These are phyloP conservation scores for Tylopilus vinaceipallidus DNA, from an alignment of 768 basidiomycete genomes.

Conservation along the genomic window DNA sequence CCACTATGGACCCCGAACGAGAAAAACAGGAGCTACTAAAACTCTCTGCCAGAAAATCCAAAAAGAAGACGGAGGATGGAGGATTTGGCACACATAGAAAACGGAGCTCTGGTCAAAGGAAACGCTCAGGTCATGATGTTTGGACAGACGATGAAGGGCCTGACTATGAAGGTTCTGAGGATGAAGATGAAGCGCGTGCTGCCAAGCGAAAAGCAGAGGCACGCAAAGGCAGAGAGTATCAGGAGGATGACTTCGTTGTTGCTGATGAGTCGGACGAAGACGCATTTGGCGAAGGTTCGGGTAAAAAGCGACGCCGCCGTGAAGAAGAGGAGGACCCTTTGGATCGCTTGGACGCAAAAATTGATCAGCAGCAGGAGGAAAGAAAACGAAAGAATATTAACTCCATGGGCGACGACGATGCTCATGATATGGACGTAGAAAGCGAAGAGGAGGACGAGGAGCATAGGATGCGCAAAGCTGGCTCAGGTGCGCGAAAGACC, in stretches of 20 bases:
- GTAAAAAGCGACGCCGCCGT: constrained; percentile 38
- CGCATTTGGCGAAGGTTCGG: constrained; percentile 33
- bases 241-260: constrained; percentile 84
- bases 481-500: constrained; percentile 50
- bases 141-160: constrained; percentile 72
- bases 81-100: constrained; percentile 48
- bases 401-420: constrained; percentile 34
- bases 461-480: constrained; percentile 57
- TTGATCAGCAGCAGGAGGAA: constrained; percentile 53
- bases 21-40: constrained; percentile 68
- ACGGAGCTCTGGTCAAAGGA: constrained; percentile 42
- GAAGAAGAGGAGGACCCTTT: constrained; percentile 54
- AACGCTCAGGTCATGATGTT: constrained; percentile 44
- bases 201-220: constrained; percentile 45
- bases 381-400: constrained; percentile 44
- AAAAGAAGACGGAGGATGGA: constrained; percentile 52
- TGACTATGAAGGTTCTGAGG: constrained; percentile 55
- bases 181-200: constrained; percentile 49
- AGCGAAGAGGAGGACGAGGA: constrained; percentile 74
- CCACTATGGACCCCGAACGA: constrained; percentile 71
- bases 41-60: constrained; percentile 61
- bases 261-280: constrained; percentile 76
- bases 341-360: constrained; percentile 70
- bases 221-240: constrained; percentile 69
- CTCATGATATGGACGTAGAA: constrained; percentile 67